A percentile compares a stretch with the other conserved stretches of the same genome.
phyloP scores from a whole-genome alignment of 2,329 filamentous ascomycete species.

The Pseudogymnoascus sp. region DNA sequence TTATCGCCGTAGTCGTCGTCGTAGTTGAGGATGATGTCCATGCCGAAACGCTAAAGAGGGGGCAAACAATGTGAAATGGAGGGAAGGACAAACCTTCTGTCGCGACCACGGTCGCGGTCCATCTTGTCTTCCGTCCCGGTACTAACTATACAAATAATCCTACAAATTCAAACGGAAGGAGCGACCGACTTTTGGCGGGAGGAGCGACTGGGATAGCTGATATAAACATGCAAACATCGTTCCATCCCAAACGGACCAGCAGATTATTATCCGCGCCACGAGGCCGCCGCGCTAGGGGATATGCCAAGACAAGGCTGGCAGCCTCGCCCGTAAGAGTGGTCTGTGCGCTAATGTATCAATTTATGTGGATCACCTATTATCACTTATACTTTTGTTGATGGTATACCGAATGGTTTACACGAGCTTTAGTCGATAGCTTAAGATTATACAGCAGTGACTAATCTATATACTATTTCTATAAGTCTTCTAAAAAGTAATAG shows the following conservation, averaged over 20 bases:
- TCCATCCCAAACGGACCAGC: not conserved
- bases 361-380: not conserved
- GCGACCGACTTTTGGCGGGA: not conserved
- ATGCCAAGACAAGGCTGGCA: conserved; percentile 1
- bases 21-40: conserved; percentile 2
- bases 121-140: not conserved
- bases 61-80: conserved; percentile 12
- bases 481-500: not conserved
- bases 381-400: too few relatives aligned
- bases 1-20: not conserved
- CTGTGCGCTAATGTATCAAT: not conserved
- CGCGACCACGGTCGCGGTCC: conserved; percentile 33
- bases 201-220: not conserved
- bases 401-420: not conserved
- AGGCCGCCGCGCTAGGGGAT: not conserved
- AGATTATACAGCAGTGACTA: not conserved
- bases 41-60: not conserved
- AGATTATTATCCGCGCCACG: not conserved
- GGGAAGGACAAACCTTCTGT: conserved; percentile 32
- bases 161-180: not conserved
- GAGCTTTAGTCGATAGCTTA: not conserved
- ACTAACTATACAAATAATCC: not conserved
- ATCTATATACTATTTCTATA: not conserved
- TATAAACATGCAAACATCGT: conserved; percentile 1
- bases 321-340: not conserved